Percentiles rank a stretch among this genome's conserved stretches.
phyloP scores from a whole-genome alignment of 441 rosid genomes.

The Aquilaria agallochum region DNA sequence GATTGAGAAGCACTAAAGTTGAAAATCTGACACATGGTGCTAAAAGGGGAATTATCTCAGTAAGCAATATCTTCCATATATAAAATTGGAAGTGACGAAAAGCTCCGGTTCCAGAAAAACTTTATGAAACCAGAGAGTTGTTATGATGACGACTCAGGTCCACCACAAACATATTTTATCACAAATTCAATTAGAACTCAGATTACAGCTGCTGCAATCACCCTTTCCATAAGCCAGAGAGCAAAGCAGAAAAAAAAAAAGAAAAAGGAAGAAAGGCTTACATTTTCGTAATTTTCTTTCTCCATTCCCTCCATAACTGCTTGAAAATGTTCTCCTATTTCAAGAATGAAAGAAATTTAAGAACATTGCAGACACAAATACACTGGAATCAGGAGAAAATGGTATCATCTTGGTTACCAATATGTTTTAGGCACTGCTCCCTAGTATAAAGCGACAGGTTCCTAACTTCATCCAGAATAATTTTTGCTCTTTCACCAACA shows the following conservation, averaged over 20 bases:
- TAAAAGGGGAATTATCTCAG: no score
- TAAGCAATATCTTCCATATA: no score
- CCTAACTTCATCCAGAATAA: constrained; percentile 84
- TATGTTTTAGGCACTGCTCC: constrained; percentile 71
- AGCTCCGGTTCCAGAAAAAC: no score
- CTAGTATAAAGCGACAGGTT: constrained; percentile 67
- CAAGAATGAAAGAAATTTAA: constrained; percentile 17
- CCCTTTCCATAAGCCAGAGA: not conserved
- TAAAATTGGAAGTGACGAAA: no score
- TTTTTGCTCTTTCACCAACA: constrained; percentile 79
- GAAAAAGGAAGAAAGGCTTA: constrained; percentile 29
- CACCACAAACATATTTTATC: no score
- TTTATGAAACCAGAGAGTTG: no score
- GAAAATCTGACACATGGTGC: not conserved
- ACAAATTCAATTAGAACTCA: no score
- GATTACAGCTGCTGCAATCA: no score
- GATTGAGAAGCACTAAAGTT: constrained; percentile 5
- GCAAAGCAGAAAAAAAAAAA: not conserved
- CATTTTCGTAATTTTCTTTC: constrained; percentile 44
- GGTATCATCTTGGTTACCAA: constrained; percentile 44
- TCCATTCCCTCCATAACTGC: constrained; percentile 64
- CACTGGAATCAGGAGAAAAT: constrained; percentile 12
- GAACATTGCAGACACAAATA: constrained; percentile 7
- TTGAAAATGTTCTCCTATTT: constrained; percentile 79
- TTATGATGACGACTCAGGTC: no score